Percentiles rank a stretch among this genome's conserved stretches.
These are phyloP conservation scores for Euphorbia lathyris DNA, from an alignment of 345 rosid genomes.

Conservation along the genomic window DNA sequence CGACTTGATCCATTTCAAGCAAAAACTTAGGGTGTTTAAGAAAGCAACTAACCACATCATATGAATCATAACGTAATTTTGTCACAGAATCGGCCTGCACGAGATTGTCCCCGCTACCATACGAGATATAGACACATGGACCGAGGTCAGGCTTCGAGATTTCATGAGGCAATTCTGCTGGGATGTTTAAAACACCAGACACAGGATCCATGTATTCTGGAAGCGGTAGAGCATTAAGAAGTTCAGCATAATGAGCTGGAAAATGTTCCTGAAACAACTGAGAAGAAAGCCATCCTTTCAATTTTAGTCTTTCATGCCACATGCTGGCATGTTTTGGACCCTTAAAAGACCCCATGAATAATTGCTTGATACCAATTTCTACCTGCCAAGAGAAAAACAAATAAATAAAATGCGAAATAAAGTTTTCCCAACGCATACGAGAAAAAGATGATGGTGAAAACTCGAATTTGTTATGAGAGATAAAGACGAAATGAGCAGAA, in stretches of 20 bases:
- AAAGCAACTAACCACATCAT: slow-evolving; percentile 61
- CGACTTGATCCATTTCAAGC: not conserved
- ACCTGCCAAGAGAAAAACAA: slow-evolving; percentile 48
- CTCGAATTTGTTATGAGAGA: not conserved
- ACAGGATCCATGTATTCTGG: slow-evolving; percentile 80
- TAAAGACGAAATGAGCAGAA: not conserved
- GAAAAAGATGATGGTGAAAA: not conserved
- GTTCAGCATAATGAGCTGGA: slow-evolving; percentile 71
- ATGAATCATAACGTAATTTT: slow-evolving; percentile 62
- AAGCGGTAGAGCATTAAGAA: slow-evolving; percentile 64
- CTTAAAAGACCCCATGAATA: slow-evolving; percentile 67
- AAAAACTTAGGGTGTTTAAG: not conserved
- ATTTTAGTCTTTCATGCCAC: slow-evolving; percentile 71
- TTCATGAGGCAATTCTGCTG: slow-evolving; percentile 55
- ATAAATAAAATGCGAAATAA: slow-evolving; percentile 5
- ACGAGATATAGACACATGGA: slow-evolving; percentile 72
- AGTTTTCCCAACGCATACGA: not conserved
- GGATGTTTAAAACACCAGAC: slow-evolving; percentile 64
- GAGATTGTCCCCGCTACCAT: slow-evolving; percentile 65
- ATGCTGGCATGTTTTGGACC: slow-evolving; percentile 53
- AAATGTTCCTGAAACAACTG: slow-evolving; percentile 70
- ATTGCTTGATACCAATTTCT: slow-evolving; percentile 72
- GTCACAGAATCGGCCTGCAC: slow-evolving; percentile 49
- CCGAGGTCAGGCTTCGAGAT: slow-evolving; percentile 56
- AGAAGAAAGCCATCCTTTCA: slow-evolving; percentile 92